Base-by-base conservation (phyloP, 139 green algal species). In the Chlamydomonas eustigma region DNA sequence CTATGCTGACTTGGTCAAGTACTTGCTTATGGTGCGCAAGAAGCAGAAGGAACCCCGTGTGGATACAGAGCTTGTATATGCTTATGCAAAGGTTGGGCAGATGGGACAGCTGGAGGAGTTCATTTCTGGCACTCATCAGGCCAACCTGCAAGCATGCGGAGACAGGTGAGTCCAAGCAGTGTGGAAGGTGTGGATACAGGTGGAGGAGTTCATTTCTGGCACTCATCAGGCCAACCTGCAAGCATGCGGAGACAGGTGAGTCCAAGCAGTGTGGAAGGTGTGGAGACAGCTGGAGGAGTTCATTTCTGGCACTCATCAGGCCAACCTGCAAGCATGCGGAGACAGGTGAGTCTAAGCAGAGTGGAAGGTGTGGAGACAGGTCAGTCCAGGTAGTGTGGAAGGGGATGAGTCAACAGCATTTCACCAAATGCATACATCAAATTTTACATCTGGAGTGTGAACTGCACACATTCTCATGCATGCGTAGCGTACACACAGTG, bases 21-120 rank as follows among this genome's bases (percentile, higher is more conserved):
- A 94, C 83, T 88, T 99, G 85, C 89, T 96, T 30, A 99, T 99
- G 95, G 94, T 96, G 39, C 90, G 94, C 78, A 97, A 97, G 84
- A 95, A 93, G 83, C 81, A 77, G 31, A 90, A 90, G 86, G 86
- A 88, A 39, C 74, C 87, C 35, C 37, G 37, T 25, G 93, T 99
- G 66, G 96, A 99, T 88, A 96, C 88, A 0, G 96, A 98, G 90
- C 90, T 99, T 36, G 88, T 95, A 39, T 98, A 97, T 71, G 92
- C 96, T 1, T 98, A 98, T 74, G 95, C 96, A 32, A 89, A 90
- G 73, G 97, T 86, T 51, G 82, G 90, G 76, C 85, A 96, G 71
- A 88, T 98, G 37, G 90, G 80, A 0, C 83, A 87, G 28, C 88
- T 99, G 51, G 94, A 99, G 87, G 94, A 96, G 79, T 98, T 99